phyloP scores from a whole-genome alignment of 1,139 yeast genomes.

The Taphrina betulina region DNA sequence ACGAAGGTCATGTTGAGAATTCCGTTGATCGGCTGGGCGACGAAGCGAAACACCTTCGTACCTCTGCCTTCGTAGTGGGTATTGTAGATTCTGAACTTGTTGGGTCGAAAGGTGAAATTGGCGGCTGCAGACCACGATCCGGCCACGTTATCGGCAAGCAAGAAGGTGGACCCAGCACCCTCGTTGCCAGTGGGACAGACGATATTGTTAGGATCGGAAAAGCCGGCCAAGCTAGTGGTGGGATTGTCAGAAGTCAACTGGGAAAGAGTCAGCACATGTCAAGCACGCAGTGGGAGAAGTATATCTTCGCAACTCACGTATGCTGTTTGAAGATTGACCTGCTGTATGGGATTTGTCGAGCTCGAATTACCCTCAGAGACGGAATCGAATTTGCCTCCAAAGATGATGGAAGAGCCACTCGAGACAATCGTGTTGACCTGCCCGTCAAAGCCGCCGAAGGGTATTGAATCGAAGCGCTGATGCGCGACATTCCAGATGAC shows the following conservation, averaged over 20 bases:
- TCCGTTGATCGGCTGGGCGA: constrained; percentile 78
- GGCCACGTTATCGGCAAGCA: constrained; percentile 52
- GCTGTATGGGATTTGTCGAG: constrained; percentile 40
- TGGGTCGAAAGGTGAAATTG: constrained; percentile 62
- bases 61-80: constrained; percentile 52
- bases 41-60: constrained; percentile 65
- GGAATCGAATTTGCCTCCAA: constrained; percentile 71
- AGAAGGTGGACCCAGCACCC: constrained; percentile 54
- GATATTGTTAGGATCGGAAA: constrained; percentile 49
- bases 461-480: constrained; percentile 51
- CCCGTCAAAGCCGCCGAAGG: constrained; percentile 77
- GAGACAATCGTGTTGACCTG: constrained; percentile 63
- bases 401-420: constrained; percentile 56
- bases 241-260: constrained; percentile 40
- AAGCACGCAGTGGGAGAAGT: constrained; percentile 49
- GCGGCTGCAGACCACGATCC: constrained; percentile 70
- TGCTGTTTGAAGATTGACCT: constrained; percentile 65
- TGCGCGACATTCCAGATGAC: constrained; percentile 62
- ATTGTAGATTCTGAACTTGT: constrained; percentile 71
- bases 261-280: constrained; percentile 42
- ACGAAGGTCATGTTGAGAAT: constrained; percentile 87
- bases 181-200: constrained; percentile 57
- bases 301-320: constrained; percentile 59
- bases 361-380: constrained; percentile 41
- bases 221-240: constrained; percentile 43